Evolutionary conservation across 2,329 filamentous ascomycete genomes (phyloP).

Genomic region (Hymenoscyphus albidus): DNA sequence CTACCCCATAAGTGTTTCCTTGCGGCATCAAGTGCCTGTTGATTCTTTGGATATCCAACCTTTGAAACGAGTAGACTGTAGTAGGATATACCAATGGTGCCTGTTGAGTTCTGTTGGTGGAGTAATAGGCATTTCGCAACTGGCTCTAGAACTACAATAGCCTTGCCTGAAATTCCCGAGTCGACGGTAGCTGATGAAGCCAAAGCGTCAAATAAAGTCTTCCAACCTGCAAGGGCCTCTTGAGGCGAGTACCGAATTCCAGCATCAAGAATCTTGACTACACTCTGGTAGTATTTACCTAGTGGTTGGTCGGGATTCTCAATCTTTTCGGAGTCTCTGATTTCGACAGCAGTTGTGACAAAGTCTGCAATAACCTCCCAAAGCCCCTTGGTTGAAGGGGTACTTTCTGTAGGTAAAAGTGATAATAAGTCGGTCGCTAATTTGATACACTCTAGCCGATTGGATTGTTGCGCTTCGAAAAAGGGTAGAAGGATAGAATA

Average conservation of each 20-base stretch:
- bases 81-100: conserved; percentile 30
- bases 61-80: conserved; percentile 26
- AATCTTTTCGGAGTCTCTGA: conserved; percentile 31
- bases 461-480: conserved; percentile 41
- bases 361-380: conserved; percentile 33
- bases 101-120: conserved; percentile 34
- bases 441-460: conserved; percentile 35
- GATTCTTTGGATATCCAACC: conserved; percentile 55
- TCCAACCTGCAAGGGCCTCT: conserved; percentile 38
- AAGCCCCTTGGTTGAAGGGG: conserved; percentile 29
- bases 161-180: conserved; percentile 63
- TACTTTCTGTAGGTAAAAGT: conserved; percentile 25
- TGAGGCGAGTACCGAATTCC: conserved; percentile 45
- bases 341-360: conserved; percentile 24
- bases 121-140: conserved; percentile 53
- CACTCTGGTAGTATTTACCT: conserved; percentile 66
- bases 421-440: conserved; percentile 34
- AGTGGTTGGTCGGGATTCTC: conserved; percentile 43
- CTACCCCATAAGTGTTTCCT: conserved; percentile 65
- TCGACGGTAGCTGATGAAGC: conserved; percentile 55
- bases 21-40: conserved; percentile 61
- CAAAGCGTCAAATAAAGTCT: conserved; percentile 53
- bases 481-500: conserved; percentile 55
- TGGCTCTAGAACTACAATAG: conserved; percentile 66
- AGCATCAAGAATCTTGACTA: conserved; percentile 63